Percentiles rank a stretch among this genome's conserved stretches.
These are phyloP conservation scores for Calocybe cyanea DNA, from an alignment of 768 basidiomycete species.

Conservation along the genomic window DNA sequence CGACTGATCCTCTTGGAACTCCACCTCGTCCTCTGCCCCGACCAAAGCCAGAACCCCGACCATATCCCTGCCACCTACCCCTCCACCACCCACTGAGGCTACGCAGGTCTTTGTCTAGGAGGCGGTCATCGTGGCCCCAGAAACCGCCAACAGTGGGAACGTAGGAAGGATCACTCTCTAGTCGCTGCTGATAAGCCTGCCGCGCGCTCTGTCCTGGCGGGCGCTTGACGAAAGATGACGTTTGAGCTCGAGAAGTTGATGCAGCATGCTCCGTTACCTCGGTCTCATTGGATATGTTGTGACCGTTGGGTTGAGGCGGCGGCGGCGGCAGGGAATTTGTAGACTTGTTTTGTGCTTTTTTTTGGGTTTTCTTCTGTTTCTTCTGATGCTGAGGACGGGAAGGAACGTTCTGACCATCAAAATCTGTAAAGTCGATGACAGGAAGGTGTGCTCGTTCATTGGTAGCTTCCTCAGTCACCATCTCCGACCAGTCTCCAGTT, in stretches of 20 bases:
- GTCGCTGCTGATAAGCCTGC: conserved; percentile 80
- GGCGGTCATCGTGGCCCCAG: conserved; percentile 92
- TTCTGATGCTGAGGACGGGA: conserved; percentile 27
- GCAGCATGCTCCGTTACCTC: conserved; percentile 31
- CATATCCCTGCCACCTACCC: conserved; percentile 69
- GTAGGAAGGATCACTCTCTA: conserved; percentile 83
- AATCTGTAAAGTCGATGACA: conserved; percentile 77
- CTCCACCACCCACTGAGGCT: conserved; percentile 88
- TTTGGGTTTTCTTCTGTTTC: conserved; percentile 38
- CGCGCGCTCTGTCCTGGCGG: conserved; percentile 61
- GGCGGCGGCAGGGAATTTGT: conserved; percentile 23
- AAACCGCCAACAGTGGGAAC: conserved; percentile 90
- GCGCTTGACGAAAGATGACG: conserved; percentile 25
- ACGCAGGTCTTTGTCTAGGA: conserved; percentile 77
- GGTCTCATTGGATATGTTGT: conserved; percentile 18
- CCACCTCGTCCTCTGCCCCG: conserved; percentile 62
- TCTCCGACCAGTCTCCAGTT: conserved; percentile 72
- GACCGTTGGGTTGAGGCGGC: conserved; percentile 24
- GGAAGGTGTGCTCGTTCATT: conserved; percentile 67
- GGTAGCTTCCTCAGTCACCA: conserved; percentile 72
- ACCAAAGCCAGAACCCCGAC: conserved; percentile 54
- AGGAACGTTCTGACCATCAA: conserved; percentile 35
- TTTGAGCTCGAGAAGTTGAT: conserved; percentile 34
- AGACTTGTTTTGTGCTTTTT: conserved; percentile 31
- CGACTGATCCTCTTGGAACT: conserved; percentile 21